phyloP scores from a whole-genome alignment of 495 filamentous ascomycete species.

The Platismatia glauca region DNA sequence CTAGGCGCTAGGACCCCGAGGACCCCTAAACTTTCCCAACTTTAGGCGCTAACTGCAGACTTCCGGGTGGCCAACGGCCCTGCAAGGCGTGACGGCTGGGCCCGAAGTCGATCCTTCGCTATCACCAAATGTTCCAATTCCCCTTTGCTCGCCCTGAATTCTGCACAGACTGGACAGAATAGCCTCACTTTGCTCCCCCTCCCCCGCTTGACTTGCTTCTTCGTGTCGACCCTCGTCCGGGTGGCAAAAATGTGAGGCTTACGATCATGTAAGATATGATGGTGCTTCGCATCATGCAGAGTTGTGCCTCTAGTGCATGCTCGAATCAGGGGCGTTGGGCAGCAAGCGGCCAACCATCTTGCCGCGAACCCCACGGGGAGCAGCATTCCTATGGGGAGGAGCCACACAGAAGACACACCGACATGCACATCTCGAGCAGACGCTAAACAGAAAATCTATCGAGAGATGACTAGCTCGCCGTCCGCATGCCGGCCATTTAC shows the following conservation, averaged over 20 bases:
- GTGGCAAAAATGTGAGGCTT: background rate
- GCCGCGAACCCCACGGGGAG: constrained; percentile 8
- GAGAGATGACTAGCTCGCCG: constrained; percentile 3
- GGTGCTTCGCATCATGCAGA: background rate
- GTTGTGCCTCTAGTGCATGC: constrained; percentile 6
- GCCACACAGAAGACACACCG: constrained; percentile 1
- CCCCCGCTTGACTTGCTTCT: background rate
- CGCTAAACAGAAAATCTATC: background rate
- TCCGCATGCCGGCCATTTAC: constrained; percentile 1
- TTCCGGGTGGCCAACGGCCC: background rate
- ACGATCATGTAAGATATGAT: background rate
- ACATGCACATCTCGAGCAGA: constrained; percentile 6
- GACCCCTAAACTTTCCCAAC: too few relatives aligned
- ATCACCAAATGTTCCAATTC: background rate
- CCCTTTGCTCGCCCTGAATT: background rate
- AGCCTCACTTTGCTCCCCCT: background rate
- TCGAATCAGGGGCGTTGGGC: constrained; percentile 18
- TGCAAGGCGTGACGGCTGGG: background rate
- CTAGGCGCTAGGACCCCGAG: too few relatives aligned
- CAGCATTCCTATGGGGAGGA: background rate
- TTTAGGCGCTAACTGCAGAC: background rate
- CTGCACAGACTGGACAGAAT: background rate
- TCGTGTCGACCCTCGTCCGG: background rate
- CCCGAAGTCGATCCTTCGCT: background rate
- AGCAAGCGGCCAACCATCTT: constrained; percentile 12